phyloP scores from a whole-genome alignment of 768 basidiomycete genomes.

The Leucocoprinus birnbaumii region DNA sequence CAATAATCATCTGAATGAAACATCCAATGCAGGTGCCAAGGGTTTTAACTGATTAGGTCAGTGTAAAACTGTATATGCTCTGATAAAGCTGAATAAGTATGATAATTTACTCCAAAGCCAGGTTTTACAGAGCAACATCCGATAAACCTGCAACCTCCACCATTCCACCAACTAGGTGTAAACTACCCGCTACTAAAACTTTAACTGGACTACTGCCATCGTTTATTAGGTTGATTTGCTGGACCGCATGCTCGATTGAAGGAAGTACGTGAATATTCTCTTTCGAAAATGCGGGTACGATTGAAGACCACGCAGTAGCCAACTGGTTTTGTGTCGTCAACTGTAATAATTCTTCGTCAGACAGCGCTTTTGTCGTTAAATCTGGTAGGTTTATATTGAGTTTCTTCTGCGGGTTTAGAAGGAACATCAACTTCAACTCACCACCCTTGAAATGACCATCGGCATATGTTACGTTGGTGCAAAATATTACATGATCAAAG shows the following conservation, averaged over 20 bases:
- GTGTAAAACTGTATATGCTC: too few relatives aligned
- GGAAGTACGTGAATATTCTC: constrained; percentile 74
- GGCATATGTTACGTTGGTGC: constrained; percentile 92
- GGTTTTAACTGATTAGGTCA: too few relatives aligned
- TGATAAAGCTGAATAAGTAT: background rate
- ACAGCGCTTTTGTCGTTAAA: constrained; percentile 66
- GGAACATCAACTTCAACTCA: constrained; percentile 24
- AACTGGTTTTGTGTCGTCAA: constrained; percentile 78
- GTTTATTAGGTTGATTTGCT: constrained; percentile 48
- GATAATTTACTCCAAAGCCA: background rate
- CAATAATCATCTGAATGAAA: too few relatives aligned
- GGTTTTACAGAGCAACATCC: constrained; percentile 54
- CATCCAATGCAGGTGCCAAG: too few relatives aligned
- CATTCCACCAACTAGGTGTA: constrained; percentile 92
- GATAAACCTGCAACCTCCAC: constrained; percentile 88
- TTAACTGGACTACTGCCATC: constrained; percentile 30
- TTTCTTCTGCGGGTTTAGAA: too few relatives aligned
- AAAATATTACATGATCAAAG: constrained; percentile 90
- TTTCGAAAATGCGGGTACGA: constrained; percentile 58
- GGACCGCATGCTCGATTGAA: constrained; percentile 89
- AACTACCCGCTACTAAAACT: constrained; percentile 87
- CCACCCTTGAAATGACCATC: constrained; percentile 91
- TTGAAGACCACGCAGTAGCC: constrained; percentile 64
- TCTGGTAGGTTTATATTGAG: constrained; percentile 45
- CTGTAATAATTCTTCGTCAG: constrained; percentile 56